These are phyloP conservation scores for Fusarium setosum DNA, from an alignment of 2,329 filamentous ascomycete species.

Conservation along the genomic window DNA sequence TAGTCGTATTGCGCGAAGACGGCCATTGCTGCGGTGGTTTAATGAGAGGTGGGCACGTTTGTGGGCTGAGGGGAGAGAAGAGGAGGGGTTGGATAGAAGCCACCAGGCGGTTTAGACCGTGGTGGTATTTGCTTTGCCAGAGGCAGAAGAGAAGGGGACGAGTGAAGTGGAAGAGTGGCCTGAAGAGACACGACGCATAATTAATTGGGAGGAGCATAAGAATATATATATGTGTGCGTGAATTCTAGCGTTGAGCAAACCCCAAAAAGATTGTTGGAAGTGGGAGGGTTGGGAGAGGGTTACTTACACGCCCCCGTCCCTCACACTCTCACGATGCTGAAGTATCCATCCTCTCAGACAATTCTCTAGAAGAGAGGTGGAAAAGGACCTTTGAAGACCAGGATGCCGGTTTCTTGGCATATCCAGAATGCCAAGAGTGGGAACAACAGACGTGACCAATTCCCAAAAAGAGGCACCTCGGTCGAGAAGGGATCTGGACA, in stretches of 20 bases:
- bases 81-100: background rate
- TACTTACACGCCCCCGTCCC: constrained; percentile 18
- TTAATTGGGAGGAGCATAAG: constrained; percentile 3
- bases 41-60: background rate
- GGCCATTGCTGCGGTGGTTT: constrained; percentile 33
- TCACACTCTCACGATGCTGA: constrained; percentile 5
- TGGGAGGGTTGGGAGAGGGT: background rate
- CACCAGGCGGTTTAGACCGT: constrained; percentile 4
- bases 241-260: constrained; percentile 2
- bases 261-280: background rate
- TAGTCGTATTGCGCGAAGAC: constrained; percentile 66
- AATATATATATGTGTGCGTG: constrained; percentile 20
- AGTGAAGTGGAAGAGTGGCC: constrained; percentile 2
- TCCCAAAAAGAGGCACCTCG: constrained; percentile 15
- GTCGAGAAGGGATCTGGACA: constrained; percentile 10
- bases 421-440: constrained; percentile 30
- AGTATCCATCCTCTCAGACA: constrained; percentile 7
- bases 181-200: constrained; percentile 5
- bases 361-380: background rate
- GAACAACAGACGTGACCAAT: constrained; percentile 26
- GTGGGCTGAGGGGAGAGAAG: background rate
- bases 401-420: constrained; percentile 8
- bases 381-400: background rate
- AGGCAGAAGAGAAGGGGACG: background rate
- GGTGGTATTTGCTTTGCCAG: constrained; percentile 5